phyloP scores from a whole-genome alignment of 345 rosid genomes.

The Eucalyptus urophylla region DNA sequence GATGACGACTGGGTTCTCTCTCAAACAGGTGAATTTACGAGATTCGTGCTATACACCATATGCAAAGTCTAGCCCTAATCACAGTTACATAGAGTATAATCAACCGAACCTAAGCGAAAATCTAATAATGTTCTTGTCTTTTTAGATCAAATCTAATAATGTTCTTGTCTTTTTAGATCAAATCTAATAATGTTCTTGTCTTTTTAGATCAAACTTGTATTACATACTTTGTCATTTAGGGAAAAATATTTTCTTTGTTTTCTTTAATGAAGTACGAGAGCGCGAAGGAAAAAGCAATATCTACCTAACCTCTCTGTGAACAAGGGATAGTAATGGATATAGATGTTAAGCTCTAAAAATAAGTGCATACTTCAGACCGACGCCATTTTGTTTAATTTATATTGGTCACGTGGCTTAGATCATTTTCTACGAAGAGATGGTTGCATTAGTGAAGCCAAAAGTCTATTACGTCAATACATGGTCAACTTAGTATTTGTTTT shows the following conservation, averaged over 20 bases:
- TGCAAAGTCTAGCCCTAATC: not conserved
- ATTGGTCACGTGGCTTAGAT: no score
- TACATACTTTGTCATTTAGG: not conserved
- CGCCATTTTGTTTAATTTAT: not conserved
- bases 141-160: not conserved
- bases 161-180: no score
- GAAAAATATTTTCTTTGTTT: no score
- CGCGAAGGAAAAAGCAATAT: not conserved
- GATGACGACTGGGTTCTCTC: slow-evolving; percentile 38
- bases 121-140: not conserved
- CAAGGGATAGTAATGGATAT: no score
- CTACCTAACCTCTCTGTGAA: not conserved
- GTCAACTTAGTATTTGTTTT: not conserved
- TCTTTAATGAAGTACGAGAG: no score
- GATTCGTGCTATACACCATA: not conserved
- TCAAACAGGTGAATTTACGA: not conserved
- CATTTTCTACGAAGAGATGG: no score
- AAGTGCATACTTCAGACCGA: not conserved
- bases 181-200: not conserved
- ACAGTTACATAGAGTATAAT: not conserved
- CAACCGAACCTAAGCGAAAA: not conserved
- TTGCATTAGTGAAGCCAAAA: no score
- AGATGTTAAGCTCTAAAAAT: no score
- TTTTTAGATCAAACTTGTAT: not conserved
- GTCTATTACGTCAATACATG: no score